Evolutionary conservation across 1,284 basidiomycete species (phyloP), one percentile per base, ranked within the genome.

Genomic region (Cystobasidiaceae sp.): DNA sequence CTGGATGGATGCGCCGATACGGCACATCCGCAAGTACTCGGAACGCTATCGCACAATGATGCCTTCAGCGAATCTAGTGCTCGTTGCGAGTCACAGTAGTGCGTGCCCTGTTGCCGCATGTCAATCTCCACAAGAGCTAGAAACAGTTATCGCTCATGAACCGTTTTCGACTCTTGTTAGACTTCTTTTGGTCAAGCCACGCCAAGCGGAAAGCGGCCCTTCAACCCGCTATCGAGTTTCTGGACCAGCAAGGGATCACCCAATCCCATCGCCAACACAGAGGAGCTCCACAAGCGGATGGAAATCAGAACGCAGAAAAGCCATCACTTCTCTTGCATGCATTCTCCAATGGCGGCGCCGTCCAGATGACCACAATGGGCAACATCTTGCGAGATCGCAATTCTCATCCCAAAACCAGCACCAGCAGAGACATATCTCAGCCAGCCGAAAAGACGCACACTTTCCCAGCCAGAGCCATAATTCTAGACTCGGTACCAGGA

Each of bases 1-100:
- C 34, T 66, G 63, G 63, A 66, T 66, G 63, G 50, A 66, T 19
- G 63, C 37, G 8, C 27, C 44, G 32, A 48, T 58, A n/a, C 56
- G 52, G 11, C 63, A 66, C 48, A 43, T 66, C 21, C 55, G 33
- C n/a, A 66, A 66, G 30, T 66, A 66, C 45, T 32, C 63, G 8
- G 55, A 57, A 37, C 27, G 50, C 27, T 66, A 66, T 33, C 30
- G 55, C 6, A n/a, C 32, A 19, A 19, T 66, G 33, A 25, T 49
- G 21, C 63, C 63, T 17, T 32, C 51, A n/a, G 25, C 63, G 3
- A 44, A 43, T 17, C 19, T 66, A 13, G 17, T 66, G 21, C 17
- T 66, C n/a, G 39, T 66, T 17, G 41, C 50, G 55, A 51, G 37
- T 25, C 46, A 66, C 34, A 66, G 63, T 23, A 49, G 63, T 57